Evolutionary conservation across 2,329 filamentous ascomycete species (phyloP).

Genomic region (Chrysoporthe austroafricana): DNA sequence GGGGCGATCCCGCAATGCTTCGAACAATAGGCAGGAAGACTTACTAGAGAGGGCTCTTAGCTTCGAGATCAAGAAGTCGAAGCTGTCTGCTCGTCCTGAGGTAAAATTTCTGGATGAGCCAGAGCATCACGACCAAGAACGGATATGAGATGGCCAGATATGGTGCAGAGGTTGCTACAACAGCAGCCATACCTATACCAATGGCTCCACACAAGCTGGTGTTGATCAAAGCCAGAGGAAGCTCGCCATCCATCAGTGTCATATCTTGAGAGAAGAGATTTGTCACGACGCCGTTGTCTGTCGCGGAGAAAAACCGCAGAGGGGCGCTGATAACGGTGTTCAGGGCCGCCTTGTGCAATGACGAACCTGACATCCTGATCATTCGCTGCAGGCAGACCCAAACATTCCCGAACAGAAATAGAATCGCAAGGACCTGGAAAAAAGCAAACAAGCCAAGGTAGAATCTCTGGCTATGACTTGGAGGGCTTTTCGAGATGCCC

Average conservation of each 20-base stretch:
- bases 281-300: constrained; percentile 41
- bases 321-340: constrained; percentile 40
- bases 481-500: constrained; percentile 4
- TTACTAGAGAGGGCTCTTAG: constrained; percentile 61
- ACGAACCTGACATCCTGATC: constrained; percentile 7
- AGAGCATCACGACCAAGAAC: constrained; percentile 49
- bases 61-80: constrained; percentile 63
- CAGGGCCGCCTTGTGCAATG: constrained; percentile 35
- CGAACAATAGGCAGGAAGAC: constrained; percentile 23
- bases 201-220: constrained; percentile 31
- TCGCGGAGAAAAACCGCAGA: constrained; percentile 41
- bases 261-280: constrained; percentile 50
- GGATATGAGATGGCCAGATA: constrained; percentile 50
- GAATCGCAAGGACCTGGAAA: constrained; percentile 14
- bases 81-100: constrained; percentile 64
- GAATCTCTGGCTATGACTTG: neutral
- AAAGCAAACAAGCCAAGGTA: constrained; percentile 22
- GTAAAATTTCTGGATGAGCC: constrained; percentile 59
- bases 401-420: constrained; percentile 6
- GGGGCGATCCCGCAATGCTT: neutral
- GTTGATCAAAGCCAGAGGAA: constrained; percentile 40
- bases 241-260: constrained; percentile 44
- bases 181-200: constrained; percentile 34
- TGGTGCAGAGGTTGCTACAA: constrained; percentile 37
- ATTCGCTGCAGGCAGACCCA: neutral